Base-by-base conservation (phyloP, 805 yeast species). In the Scheffersomyces amazonensis region DNA sequence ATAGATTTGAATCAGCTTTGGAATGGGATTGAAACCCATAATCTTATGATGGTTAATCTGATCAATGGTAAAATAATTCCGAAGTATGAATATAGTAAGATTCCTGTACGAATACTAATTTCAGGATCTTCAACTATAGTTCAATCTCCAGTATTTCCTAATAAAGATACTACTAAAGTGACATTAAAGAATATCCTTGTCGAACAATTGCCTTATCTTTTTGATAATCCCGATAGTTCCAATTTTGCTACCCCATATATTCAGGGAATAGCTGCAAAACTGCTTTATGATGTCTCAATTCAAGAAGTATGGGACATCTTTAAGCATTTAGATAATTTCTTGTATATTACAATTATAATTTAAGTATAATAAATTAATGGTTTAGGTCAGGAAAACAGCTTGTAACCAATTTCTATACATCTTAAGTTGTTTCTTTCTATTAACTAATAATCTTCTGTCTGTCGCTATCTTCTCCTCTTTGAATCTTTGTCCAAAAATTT, bases 331-430 rank as follows among this genome's bases (percentile, higher is more conserved):
- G 74, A 69, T 38, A 61, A 62, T 46, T 64, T 67, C 38, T 47
- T 68, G 42, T 64, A 68, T 40, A 42, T 66, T 15, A 47, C 58
- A n/a, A 35, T 60, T 24, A 37, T 49, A 18, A 31, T 18, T 31
- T 23, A 34, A 8, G 37, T 28, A 13, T 33, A 30, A 23, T 29
- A 17, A 16, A 15, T 7, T 6, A 18, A 25, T 13, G 18, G 20
- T 16, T 32, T 40, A 43, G 12, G 30, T 64, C 37, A 68, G 74
- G 58, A 91, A 91, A 18, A 87, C 89, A 1, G 93, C 98, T 65
- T 93, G 99, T 40, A 93, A 66, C 99, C 99, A 93, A 42, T 89
- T 87, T 53, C 99, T 73, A 59, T 87, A 93, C 99, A 93, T 93
- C 64, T 93, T 93, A 47, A 93, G 66, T 60, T 85, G 85, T 56